Evolutionary conservation across 495 filamentous ascomycete genomes (phyloP), one percentile per base, ranked within the genome.

Genomic region (Parathielavia appendiculata): DNA sequence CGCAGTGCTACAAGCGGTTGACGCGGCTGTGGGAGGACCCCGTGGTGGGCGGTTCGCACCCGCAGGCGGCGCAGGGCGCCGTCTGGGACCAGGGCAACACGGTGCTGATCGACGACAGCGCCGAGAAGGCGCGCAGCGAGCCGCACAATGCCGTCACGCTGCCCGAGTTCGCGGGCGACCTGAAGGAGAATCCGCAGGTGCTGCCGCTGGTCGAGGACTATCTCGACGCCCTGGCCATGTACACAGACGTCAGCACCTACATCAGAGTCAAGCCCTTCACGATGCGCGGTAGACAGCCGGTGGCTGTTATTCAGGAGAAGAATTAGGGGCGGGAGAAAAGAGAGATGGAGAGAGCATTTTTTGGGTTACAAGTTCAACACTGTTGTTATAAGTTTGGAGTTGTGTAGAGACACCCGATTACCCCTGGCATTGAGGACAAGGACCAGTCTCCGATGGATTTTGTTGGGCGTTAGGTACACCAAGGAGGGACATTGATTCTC

Each of bases 1-100:
- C 89, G 1, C 87, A 92, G 66, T 90, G 92, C 40, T 97, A 96
- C 78, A 98, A 98, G 71, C 78, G 85, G 12, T 77, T 98, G 7
- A 76, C 79, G 0, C 76, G 70, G 23, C 73, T 97, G 2, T 98
- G 93, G 93, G 63, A 53, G 0, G 76, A 83, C 56, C 57, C 74
- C 0, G n/a, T 46, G 0, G 75, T 96, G 11, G 73, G 74, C 54
- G 62, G 66, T 0, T 64, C 70, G 7, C 82, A 86, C 32, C 56
- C 59, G 1, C 0, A 14, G 2, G 76, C 19, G 12, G 30, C 11
- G 2, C 14, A 20, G 20, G 43, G 72, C 36, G 67, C 54, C 32
- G 61, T 62, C 30, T 98, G 90, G 89, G 75, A 79, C 59, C 92
- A 96, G 71, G 76, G 73, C n/a, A 92, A 97, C 69, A 97, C 93